Evolutionary conservation across 305 asterid species (phyloP).

Genomic region (Fraxinus albicans): DNA sequence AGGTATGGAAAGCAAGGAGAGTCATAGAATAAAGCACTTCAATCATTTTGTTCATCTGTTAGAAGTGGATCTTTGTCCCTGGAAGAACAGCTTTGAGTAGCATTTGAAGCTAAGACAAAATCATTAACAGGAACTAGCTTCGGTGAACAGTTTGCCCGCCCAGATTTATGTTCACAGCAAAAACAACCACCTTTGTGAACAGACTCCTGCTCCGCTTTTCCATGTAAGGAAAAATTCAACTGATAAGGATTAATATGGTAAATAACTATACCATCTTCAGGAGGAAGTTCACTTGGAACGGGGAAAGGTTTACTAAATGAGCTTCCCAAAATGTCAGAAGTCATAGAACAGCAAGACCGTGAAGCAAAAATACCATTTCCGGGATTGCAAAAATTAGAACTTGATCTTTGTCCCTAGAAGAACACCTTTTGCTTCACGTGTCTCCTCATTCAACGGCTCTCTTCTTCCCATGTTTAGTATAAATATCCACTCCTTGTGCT

Average conservation of each 20-base stretch:
- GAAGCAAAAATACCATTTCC: constrained; percentile 45
- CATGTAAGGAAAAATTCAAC: constrained; percentile 40
- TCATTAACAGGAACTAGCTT: constrained; percentile 56
- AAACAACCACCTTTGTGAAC: constrained; percentile 36
- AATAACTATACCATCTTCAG: constrained; percentile 39
- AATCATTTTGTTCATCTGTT: constrained; percentile 45
- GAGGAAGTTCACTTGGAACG: constrained; percentile 40
- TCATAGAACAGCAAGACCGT: constrained; percentile 38
- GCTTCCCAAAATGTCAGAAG: constrained; percentile 31
- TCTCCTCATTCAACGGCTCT: too few relatives aligned
- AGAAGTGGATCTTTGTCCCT: constrained; percentile 28
- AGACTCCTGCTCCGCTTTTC: constrained; percentile 39
- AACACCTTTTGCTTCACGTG: constrained; percentile 6
- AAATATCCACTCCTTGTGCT: too few relatives aligned
- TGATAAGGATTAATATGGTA: constrained; percentile 38
- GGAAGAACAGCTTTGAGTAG: constrained; percentile 36
- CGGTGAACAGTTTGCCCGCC: constrained; percentile 43
- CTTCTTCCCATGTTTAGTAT: too few relatives aligned
- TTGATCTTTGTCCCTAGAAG: constrained; percentile 30
- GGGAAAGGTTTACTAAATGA: constrained; percentile 35
- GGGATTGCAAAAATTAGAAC: constrained; percentile 9
- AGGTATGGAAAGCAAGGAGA: constrained; percentile 77
- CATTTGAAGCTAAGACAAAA: constrained; percentile 41
- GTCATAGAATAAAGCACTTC: constrained; percentile 44
- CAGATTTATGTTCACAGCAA: constrained; percentile 38